Percentiles rank a stretch among this genome's conserved stretches.
These are phyloP conservation scores for Tetrapyrgos nigripes DNA, from an alignment of 1,284 basidiomycete species.

Conservation along the genomic window DNA sequence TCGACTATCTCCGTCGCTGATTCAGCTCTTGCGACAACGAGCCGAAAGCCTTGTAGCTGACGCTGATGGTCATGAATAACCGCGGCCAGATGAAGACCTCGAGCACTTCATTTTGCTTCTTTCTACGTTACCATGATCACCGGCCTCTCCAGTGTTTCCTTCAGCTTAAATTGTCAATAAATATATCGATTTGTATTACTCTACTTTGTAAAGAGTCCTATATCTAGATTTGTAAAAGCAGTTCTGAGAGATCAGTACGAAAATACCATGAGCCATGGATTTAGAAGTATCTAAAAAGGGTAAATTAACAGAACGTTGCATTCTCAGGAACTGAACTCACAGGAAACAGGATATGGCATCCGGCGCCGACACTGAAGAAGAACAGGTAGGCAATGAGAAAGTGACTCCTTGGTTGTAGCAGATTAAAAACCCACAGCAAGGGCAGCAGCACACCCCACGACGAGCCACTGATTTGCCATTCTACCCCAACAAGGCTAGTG, in stretches of 20 bases:
- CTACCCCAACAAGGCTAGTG: slow-evolving; percentile 55
- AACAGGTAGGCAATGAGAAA: slow-evolving; percentile 45
- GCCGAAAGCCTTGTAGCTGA: no score
- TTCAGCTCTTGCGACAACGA: no score
- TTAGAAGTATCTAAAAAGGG: slow-evolving; percentile 66
- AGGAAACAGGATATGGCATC: slow-evolving; percentile 73
- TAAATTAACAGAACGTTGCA: slow-evolving; percentile 23
- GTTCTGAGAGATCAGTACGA: slow-evolving; percentile 52
- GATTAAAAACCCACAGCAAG: slow-evolving; percentile 66
- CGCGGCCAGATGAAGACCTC: no score
- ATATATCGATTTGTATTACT: no score
- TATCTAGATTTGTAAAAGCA: not conserved
- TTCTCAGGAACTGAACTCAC: slow-evolving; percentile 41
- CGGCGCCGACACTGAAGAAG: slow-evolving; percentile 47
- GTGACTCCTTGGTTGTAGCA: slow-evolving; percentile 58
- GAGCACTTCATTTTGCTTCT: no score
- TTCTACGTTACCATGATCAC: no score
- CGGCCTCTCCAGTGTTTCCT: no score
- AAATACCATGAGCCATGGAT: slow-evolving; percentile 83
- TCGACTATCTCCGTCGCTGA: no score
- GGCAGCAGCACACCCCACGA: slow-evolving; percentile 78
- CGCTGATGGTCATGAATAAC: no score
- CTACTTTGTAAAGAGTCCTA: no score
- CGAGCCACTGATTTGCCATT: slow-evolving; percentile 63
- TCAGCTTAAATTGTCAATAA: no score